Evolutionary conservation across 225 moss, liverwort and hornwort genomes (phyloP).

Genomic region (Climacium dendroides): DNA sequence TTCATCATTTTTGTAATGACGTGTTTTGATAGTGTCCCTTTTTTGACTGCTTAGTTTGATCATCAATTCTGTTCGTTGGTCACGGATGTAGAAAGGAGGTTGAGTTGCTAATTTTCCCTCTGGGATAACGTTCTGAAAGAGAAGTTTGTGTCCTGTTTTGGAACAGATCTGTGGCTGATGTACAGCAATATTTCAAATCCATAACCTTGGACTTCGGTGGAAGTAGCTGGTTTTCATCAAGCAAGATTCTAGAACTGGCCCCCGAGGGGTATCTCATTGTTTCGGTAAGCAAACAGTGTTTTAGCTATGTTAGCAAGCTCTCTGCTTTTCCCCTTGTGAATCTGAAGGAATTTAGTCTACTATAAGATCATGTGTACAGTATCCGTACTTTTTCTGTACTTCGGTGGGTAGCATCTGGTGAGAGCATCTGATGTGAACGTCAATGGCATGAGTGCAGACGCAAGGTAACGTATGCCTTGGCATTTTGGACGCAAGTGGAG

Average conservation of each 20-base stretch:
- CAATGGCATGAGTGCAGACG: slow-evolving; percentile 26
- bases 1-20: background rate
- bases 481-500: slow-evolving; percentile 71
- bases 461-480: slow-evolving; percentile 86
- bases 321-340: background rate
- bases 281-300: slow-evolving; percentile 30
- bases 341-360: background rate
- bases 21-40: background rate
- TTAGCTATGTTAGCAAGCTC: background rate
- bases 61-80: background rate
- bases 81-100: background rate
- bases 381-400: background rate
- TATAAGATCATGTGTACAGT: background rate
- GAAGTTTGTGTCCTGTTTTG: background rate
- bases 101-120: background rate
- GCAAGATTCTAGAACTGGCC: slow-evolving; percentile 39
- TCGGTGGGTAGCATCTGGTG: background rate
- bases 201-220: slow-evolving; percentile 71
- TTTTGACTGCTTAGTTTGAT: background rate
- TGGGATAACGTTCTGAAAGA: background rate
- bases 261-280: slow-evolving; percentile 83
- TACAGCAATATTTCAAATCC: slow-evolving; percentile 53
- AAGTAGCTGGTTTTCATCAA: slow-evolving; percentile 46
- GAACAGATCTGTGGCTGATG: slow-evolving; percentile 60
- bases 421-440: background rate